Evolutionary conservation across 352 stramenopile genomes (phyloP).

Genomic region (Peronospora destructor): DNA sequence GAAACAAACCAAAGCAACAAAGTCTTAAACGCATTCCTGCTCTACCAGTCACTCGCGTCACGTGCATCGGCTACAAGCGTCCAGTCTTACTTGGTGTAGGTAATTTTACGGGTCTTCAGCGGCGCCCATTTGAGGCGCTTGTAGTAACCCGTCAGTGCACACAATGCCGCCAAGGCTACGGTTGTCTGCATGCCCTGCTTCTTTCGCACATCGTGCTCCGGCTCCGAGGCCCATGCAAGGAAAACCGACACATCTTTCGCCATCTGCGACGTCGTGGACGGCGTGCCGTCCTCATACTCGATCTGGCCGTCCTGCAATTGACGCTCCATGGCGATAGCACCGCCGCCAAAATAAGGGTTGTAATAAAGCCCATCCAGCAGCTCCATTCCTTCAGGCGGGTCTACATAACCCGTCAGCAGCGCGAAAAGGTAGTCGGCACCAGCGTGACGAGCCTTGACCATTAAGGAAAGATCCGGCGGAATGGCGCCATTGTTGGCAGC

Average conservation of each 20-base stretch:
- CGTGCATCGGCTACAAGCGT: conserved; percentile 8
- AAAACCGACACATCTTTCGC: conserved; percentile 97
- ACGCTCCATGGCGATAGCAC: conserved; percentile 97
- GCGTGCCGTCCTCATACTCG: conserved; percentile 96
- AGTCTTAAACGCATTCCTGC: conserved; percentile 8
- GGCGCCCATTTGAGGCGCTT: conserved; percentile 97
- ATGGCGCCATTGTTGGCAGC: conserved; percentile 96
- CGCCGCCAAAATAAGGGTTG: conserved; percentile 98
- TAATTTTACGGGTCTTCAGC: conserved; percentile 98
- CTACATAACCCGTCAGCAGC: conserved; percentile 95
- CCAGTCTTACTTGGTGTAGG: conserved; percentile 91
- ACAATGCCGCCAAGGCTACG: conserved; percentile 86
- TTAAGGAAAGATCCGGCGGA: conserved; percentile 96
- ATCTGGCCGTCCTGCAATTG: conserved; percentile 95
- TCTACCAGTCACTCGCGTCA: conserved; percentile 12
- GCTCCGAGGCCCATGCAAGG: conserved; percentile 94
- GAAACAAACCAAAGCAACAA: conserved; percentile 15
- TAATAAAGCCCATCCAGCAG: conserved; percentile 90
- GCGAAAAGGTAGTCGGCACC: conserved; percentile 97
- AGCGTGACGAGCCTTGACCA: conserved; percentile 94
- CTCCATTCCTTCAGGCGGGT: conserved; percentile 89
- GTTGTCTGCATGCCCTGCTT: conserved; percentile 94
- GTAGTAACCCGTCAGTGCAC: conserved; percentile 94
- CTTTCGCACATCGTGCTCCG: conserved; percentile 97
- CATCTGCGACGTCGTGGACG: conserved; percentile 96